Evolutionary conservation across 495 filamentous ascomycete species (phyloP), one percentile per base, ranked within the genome.

Genomic region (Lasiosphaeris hirsuta): DNA sequence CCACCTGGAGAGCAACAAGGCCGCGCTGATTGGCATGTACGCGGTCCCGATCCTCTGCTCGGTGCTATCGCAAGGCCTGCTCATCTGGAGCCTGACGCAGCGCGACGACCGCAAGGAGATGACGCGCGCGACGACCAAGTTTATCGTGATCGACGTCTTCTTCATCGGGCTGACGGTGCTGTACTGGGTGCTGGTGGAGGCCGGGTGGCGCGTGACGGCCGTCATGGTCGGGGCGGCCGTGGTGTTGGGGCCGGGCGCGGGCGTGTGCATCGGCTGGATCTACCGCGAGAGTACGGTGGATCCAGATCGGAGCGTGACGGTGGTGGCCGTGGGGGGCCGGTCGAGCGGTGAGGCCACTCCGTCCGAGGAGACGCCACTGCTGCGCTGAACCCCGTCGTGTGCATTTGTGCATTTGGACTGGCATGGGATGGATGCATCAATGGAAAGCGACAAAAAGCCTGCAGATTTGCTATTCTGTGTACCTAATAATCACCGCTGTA

Each of bases 131-230:
- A 65, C 68, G 5, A 57, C 69, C 47, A 68, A 65, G 51, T 69
- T 71, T 43, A 64, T 77, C 30, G 58, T 60, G 39, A 69, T 75
- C 41, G 64, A 75, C 54, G 50, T 69, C 36, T 57, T 63, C 30
- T 73, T 67, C 45, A 60, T 71, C 15, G 65, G 54, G 4, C 54
- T 69, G 58, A 75, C 72, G 0, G 67, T 75, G 14, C 39, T 73
- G 39, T 77, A 77, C 48, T 77, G 74, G 74, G 54, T 75, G 2
- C 51, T 74, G 18, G 66, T 72, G 7, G 74, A 77, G 55, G 65
- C 69, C 0, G 72, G 73, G 7, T 63, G 66, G 63, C 45, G 56
- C 44, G 64, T 67, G 17, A 59, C 62, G 15, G 30, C 64, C 8
- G 48, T 71, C 35, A 66, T 73, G 61, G 55, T 67, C 14, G 60